These are phyloP conservation scores for Sicyos baderoa DNA, from an alignment of 306 rosid species.

Conservation along the genomic window DNA sequence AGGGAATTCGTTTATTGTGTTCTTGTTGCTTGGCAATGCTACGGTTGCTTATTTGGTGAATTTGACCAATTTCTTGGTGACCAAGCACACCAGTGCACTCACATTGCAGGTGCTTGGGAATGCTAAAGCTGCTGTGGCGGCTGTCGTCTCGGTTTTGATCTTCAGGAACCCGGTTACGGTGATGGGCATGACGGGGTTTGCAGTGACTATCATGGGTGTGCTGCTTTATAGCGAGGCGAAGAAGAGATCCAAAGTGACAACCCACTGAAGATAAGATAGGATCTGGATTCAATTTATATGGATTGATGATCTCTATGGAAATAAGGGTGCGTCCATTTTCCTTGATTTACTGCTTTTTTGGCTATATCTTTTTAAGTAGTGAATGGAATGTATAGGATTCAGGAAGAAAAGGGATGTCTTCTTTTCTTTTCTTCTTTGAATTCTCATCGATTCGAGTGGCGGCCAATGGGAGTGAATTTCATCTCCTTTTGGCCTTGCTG, in stretches of 20 bases:
- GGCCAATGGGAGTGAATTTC: neutral
- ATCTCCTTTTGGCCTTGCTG: neutral
- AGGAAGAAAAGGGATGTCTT: neutral
- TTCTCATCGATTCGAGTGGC: constrained; percentile 4
- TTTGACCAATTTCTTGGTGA: constrained; percentile 51
- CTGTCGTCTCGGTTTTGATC: constrained; percentile 58
- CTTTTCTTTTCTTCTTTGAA: neutral
- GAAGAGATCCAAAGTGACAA: constrained; percentile 53
- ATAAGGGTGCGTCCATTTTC: too few relatives aligned
- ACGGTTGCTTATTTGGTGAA: constrained; percentile 69
- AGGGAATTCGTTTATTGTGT: constrained; percentile 35
- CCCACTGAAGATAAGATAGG: constrained; percentile 21
- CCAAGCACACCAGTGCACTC: constrained; percentile 63
- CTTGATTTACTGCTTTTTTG: neutral
- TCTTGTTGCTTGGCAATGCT: constrained; percentile 54
- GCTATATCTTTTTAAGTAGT: neutral
- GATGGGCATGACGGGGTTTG: constrained; percentile 58
- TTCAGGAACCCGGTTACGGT: constrained; percentile 58
- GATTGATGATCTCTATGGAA: neutral
- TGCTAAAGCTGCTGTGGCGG: constrained; percentile 65
- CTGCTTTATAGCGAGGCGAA: constrained; percentile 65
- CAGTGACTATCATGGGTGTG: constrained; percentile 54
- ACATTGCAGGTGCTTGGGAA: constrained; percentile 65
- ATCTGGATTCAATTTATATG: neutral
- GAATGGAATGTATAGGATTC: constrained; percentile 16